phyloP scores from a whole-genome alignment of 75 land plant species.

The Sequoia sempervirens region DNA sequence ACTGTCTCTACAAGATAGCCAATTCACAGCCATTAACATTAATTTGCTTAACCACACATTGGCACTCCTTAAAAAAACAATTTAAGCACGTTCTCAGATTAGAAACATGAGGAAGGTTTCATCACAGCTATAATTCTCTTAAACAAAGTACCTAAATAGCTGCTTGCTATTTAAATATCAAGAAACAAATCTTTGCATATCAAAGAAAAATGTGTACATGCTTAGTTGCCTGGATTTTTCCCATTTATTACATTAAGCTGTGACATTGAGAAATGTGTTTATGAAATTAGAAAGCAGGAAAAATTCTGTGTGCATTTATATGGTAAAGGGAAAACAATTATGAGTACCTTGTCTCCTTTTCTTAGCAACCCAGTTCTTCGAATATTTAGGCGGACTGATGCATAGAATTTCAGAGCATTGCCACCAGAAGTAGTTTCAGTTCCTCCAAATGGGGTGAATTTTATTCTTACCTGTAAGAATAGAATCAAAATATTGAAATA shows the following conservation, averaged over 20 bases:
- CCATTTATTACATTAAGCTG: background rate
- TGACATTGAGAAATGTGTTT: background rate
- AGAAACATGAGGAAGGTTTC: background rate
- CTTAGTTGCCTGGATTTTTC: background rate
- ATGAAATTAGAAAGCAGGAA: background rate
- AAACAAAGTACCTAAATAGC: background rate
- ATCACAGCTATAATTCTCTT: background rate
- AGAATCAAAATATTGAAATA: background rate
- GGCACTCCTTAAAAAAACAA: background rate
- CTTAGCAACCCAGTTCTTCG: slow-evolving; percentile 65
- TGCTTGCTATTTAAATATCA: background rate
- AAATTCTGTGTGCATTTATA: background rate
- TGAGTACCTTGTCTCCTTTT: slow-evolving; percentile 89
- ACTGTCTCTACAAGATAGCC: background rate
- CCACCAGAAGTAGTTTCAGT: slow-evolving; percentile 93
- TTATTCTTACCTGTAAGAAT: slow-evolving; percentile 62
- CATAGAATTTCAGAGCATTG: slow-evolving; percentile 97
- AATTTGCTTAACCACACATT: background rate
- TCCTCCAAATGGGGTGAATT: slow-evolving; percentile 74
- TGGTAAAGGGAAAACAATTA: background rate
- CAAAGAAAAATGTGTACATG: background rate
- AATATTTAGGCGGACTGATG: slow-evolving; percentile 88
- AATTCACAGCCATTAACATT: background rate
- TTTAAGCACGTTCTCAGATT: background rate
- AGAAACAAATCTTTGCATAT: background rate